These are phyloP conservation scores for Kluyveromyces aestuarii DNA, from an alignment of 805 yeast species.

Conservation along the genomic window DNA sequence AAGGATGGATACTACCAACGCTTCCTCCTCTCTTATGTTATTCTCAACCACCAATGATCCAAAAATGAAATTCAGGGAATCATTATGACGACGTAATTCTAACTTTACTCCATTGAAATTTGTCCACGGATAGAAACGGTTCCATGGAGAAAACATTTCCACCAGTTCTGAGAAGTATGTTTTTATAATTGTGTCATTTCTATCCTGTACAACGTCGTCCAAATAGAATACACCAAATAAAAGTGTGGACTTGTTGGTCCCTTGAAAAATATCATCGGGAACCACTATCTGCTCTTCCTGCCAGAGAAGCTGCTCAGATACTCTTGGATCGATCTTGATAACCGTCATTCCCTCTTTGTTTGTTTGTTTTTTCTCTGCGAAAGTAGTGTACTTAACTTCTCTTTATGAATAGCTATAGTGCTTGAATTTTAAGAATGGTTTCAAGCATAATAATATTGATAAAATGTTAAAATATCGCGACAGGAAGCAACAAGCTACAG, in stretches of 20 bases:
- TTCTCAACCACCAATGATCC: conserved; percentile 33
- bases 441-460: no score
- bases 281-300: conserved; percentile 13
- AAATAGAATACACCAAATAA: conserved; percentile 22
- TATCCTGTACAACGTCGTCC: conserved; percentile 11
- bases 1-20: conserved; percentile 35
- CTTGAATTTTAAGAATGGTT: not conserved
- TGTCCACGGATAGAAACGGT: conserved; percentile 36
- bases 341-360: not conserved
- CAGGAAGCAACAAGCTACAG: not conserved
- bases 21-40: conserved; percentile 36
- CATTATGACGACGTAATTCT: conserved; percentile 11
- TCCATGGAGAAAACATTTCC: conserved; percentile 29
- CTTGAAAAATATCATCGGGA: conserved; percentile 11
- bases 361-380: not conserved
- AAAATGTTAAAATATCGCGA: no score
- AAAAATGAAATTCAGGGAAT: conserved; percentile 16
- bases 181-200: conserved; percentile 1
- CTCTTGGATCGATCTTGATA: not conserved
- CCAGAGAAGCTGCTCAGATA: conserved; percentile 17
- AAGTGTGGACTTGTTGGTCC: conserved; percentile 15
- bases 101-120: conserved; percentile 19
- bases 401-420: not conserved
- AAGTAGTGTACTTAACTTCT: not conserved
- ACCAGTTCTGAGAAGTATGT: conserved; percentile 12